phyloP scores from a whole-genome alignment of 495 filamentous ascomycete species.

The Paragyromitra xinjiangensis region DNA sequence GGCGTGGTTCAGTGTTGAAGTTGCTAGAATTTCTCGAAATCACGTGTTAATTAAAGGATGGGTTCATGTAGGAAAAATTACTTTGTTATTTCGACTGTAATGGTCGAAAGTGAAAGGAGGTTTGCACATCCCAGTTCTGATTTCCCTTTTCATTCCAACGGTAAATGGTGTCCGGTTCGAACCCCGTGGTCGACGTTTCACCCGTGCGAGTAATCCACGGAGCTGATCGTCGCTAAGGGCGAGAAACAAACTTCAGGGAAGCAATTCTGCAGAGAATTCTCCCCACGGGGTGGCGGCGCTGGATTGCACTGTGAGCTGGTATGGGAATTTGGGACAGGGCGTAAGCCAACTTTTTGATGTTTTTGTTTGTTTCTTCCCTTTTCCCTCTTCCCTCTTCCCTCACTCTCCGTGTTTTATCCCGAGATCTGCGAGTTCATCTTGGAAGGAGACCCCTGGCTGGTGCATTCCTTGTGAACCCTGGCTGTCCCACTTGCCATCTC shows the following conservation, averaged over 20 bases:
- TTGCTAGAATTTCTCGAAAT: not conserved
- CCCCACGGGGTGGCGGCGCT: constrained; percentile 55
- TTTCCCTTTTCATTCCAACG: constrained; percentile 53
- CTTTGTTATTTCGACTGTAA: constrained; percentile 29
- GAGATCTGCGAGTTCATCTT: constrained; percentile 19
- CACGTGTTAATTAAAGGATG: not conserved
- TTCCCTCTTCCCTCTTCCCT: no score
- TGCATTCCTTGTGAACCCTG: not conserved
- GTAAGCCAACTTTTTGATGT: constrained; percentile 41
- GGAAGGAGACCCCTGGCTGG: not conserved
- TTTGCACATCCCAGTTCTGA: constrained; percentile 49
- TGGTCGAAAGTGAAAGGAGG: constrained; percentile 49
- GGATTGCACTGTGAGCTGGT: constrained; percentile 54
- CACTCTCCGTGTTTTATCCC: not conserved
- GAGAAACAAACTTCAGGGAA: constrained; percentile 56
- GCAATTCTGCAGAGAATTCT: constrained; percentile 58
- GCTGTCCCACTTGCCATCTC: constrained; percentile 7
- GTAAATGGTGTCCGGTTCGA: constrained; percentile 55
- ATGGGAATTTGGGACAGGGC: constrained; percentile 50
- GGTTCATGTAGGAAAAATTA: constrained; percentile 36
- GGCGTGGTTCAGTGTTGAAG: not conserved
- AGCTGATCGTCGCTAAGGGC: constrained; percentile 50
- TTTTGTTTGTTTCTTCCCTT: constrained; percentile 15
- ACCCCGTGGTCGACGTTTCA: constrained; percentile 53
- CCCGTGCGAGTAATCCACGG: constrained; percentile 52